Percentiles rank a stretch among this genome's conserved stretches.
phyloP scores from a whole-genome alignment of 257 asterid species.

The Primulina eburnea region DNA sequence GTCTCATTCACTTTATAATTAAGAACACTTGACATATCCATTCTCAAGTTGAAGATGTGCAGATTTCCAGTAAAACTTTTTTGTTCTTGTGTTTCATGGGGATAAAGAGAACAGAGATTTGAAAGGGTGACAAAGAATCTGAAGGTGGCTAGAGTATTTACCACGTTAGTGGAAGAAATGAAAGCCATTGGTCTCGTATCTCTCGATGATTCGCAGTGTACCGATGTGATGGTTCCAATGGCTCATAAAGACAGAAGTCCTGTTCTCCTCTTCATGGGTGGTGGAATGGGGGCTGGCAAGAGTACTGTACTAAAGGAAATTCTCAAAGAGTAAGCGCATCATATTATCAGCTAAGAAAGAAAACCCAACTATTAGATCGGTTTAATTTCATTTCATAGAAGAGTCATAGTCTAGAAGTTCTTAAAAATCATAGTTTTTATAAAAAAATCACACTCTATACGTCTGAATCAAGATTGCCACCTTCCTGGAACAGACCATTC shows the following conservation, averaged over 20 bases:
- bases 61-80: neutral
- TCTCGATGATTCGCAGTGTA: constrained; percentile 81
- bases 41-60: neutral
- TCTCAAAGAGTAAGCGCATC: constrained; percentile 73
- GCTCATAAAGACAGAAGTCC: constrained; percentile 92
- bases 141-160: constrained; percentile 89
- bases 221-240: constrained; percentile 96
- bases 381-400: neutral
- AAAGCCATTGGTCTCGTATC: constrained; percentile 85
- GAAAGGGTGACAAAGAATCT: constrained; percentile 92
- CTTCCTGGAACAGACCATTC: constrained; percentile 59
- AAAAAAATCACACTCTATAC: neutral
- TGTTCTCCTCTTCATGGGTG: constrained; percentile 93
- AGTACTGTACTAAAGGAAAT: constrained; percentile 92
- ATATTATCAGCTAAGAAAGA: neutral
- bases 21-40: neutral
- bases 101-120: constrained; percentile 79
- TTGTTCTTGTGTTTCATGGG: constrained; percentile 8
- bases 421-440: neutral
- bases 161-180: constrained; percentile 95
- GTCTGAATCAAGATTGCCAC: neutral
- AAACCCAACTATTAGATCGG: neutral
- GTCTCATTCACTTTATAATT: neutral
- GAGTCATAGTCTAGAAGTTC: constrained; percentile 5
- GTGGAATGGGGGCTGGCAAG: constrained; percentile 98